Percentiles rank a stretch among this genome's conserved stretches.
Evolutionary conservation across 441 rosid species (phyloP).

Genomic region (Populus hybrid): DNA sequence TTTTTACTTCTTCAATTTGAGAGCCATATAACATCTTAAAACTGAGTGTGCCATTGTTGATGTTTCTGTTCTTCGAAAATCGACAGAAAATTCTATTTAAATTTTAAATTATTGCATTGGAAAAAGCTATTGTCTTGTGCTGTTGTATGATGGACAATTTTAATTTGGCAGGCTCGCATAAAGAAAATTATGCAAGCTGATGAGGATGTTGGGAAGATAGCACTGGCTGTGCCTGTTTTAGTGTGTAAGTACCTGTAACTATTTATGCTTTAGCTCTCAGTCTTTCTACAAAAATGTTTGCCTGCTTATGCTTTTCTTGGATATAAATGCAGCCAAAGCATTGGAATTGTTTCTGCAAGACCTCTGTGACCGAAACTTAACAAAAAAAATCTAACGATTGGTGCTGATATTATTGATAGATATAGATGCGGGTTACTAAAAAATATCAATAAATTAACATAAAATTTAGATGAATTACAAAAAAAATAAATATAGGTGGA

Average conservation of each 20-base stretch:
- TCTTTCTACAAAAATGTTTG: background rate
- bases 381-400: too few relatives aligned
- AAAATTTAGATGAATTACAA: too few relatives aligned
- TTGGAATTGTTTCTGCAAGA: constrained; percentile 96
- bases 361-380: constrained; percentile 93
- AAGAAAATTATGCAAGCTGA: constrained; percentile 99
- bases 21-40: background rate
- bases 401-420: too few relatives aligned
- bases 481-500: too few relatives aligned
- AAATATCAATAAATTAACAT: too few relatives aligned
- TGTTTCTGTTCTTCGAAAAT: background rate
- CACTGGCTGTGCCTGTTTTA: constrained; percentile 90
- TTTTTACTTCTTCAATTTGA: background rate
- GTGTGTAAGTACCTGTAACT: constrained; percentile 63
- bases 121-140: background rate
- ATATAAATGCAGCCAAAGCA: constrained; percentile 74
- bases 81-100: background rate
- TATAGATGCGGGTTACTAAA: too few relatives aligned
- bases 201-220: constrained; percentile 97
- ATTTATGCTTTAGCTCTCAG: constrained; percentile 4
- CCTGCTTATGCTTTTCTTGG: constrained; percentile 25
- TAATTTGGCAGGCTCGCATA: constrained; percentile 70
- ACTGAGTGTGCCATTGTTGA: background rate
- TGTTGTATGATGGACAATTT: constrained; percentile 17
- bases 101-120: background rate